Evolutionary conservation across 371 early-diverging fungal species (phyloP).

Genomic region (Choanephora cucurbitarum): DNA sequence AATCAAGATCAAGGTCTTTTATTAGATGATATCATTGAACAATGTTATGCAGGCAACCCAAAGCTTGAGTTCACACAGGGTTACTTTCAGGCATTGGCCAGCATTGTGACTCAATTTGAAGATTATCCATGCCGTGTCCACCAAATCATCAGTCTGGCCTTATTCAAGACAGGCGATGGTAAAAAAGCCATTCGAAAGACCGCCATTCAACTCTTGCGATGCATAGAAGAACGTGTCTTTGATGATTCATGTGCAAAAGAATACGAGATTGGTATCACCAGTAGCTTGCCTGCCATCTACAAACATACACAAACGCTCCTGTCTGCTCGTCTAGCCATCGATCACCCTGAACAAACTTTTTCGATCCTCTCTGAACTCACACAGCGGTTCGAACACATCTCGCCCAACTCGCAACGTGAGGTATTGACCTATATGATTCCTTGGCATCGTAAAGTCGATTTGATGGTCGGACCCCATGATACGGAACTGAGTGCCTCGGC

Average conservation of each 20-base stretch:
- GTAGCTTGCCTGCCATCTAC: constrained; percentile 81
- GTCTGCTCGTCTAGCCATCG: constrained; percentile 70
- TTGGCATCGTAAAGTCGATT: constrained; percentile 83
- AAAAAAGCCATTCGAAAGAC: constrained; percentile 73
- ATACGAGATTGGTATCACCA: constrained; percentile 74
- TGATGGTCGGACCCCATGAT: constrained; percentile 52
- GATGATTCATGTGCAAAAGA: constrained; percentile 66
- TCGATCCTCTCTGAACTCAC: constrained; percentile 80
- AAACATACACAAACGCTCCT: constrained; percentile 76
- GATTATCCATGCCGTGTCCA: constrained; percentile 65
- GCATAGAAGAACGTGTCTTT: constrained; percentile 70
- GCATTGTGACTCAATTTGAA: constrained; percentile 60
- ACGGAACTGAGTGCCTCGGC: constrained; percentile 59
- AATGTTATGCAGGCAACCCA: constrained; percentile 75
- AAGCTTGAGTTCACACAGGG: constrained; percentile 66
- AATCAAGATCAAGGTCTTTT: constrained; percentile 69
- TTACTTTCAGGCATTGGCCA: constrained; percentile 76
- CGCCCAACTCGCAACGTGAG: constrained; percentile 61
- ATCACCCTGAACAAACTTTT: constrained; percentile 68
- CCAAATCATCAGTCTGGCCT: constrained; percentile 72
- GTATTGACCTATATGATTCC: constrained; percentile 79
- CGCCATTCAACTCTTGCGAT: constrained; percentile 77
- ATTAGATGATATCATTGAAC: constrained; percentile 66
- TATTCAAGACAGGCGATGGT: constrained; percentile 82
- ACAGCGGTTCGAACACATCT: constrained; percentile 73